Evolutionary conservation across 805 yeast species (phyloP), one percentile per base, ranked within the genome.

Genomic region (Candida qinlingensis): DNA sequence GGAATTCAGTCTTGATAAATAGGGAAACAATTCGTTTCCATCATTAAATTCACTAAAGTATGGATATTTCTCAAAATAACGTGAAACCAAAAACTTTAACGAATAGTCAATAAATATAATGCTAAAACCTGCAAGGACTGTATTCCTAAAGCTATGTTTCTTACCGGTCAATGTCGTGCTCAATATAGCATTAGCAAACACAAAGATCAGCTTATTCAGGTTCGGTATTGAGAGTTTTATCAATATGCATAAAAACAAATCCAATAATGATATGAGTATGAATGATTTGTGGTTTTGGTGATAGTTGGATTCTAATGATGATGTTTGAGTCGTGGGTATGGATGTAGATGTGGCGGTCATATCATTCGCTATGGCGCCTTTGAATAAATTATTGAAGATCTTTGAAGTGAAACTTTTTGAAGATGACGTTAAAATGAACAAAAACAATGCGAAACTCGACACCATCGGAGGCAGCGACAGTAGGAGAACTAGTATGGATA

Each of bases 181-280:
- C 3, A 61, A 46, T 2, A 61, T 51, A 1, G 62, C 51, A 29
- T 60, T 58, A 12, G 65, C 56, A 3, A 59, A 41, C 1, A 61
- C 56, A 31, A 58, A 47, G 7, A 56, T 50, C 9, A 54, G 39
- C 38, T 58, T 54, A 3, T 60, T 55, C 10, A 56, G 38, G 46
- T 54, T 54, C 3, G 65, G 63, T 3, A 55, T 54, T 1, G 54
- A 46, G n/a, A 54, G 39, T 39, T 53, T 58, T 33, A 61, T 47
- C 4, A 52, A 13, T 1, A 46, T 36, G 29, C 57, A 53, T 4
- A 60, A 29, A 5, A 49, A 42, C 6, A 57, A 12, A 34, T 61
- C 65, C 7, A 58, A 44, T 3, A 58, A 39, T 1, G 50, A 39
- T 12, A 60, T 56, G 11, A 58, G 45, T 3, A 54, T 10, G 19